Conservation (phyloP, 495 filamentous ascomycete species). For the Talaromyces trachyspermus region DNA sequence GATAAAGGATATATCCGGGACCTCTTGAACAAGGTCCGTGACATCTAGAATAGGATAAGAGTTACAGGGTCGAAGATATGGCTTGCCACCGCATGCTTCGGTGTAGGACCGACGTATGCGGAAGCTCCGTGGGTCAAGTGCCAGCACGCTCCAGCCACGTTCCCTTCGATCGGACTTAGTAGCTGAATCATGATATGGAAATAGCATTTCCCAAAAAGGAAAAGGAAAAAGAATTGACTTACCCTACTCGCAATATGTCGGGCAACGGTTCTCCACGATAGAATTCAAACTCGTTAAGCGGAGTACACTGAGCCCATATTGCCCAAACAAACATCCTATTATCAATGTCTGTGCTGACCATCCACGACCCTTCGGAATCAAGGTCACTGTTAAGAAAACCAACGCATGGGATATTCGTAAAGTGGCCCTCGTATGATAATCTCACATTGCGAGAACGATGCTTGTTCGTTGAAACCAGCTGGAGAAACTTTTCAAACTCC, state of each 20-base stretch:
- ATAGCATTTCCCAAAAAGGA: not conserved
- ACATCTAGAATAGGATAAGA: slow-evolving; percentile 23
- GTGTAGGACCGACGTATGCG: slow-evolving; percentile 21
- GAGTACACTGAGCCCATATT: slow-evolving; percentile 43
- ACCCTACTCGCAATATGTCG: slow-evolving; percentile 15
- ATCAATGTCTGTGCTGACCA: slow-evolving; percentile 68
- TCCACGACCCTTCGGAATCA: slow-evolving; percentile 57
- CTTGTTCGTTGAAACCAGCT: slow-evolving; percentile 20
- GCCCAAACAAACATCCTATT: slow-evolving; percentile 61
- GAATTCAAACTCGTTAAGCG: slow-evolving; percentile 23
- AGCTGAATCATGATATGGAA: not conserved
- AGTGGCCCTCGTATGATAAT: slow-evolving; percentile 38
- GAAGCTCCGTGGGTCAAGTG: slow-evolving; percentile 42
- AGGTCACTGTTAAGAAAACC: slow-evolving; percentile 60
- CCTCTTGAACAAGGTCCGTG: slow-evolving; percentile 16
- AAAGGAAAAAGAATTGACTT: slow-evolving; percentile 7
- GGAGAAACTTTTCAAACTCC: slow-evolving; percentile 22
- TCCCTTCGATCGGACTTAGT: slow-evolving; percentile 15
- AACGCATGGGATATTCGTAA: slow-evolving; percentile 69
- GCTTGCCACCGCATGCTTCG: slow-evolving; percentile 41
- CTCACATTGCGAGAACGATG: slow-evolving; percentile 33
- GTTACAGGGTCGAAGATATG: slow-evolving; percentile 13
- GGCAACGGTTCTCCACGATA: slow-evolving; percentile 15
- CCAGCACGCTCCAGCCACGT: slow-evolving; percentile 44
- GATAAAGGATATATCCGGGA: slow-evolving; percentile 23